Conservation (phyloP, 768 basidiomycete genomes). For the Epithele typhae region DNA sequence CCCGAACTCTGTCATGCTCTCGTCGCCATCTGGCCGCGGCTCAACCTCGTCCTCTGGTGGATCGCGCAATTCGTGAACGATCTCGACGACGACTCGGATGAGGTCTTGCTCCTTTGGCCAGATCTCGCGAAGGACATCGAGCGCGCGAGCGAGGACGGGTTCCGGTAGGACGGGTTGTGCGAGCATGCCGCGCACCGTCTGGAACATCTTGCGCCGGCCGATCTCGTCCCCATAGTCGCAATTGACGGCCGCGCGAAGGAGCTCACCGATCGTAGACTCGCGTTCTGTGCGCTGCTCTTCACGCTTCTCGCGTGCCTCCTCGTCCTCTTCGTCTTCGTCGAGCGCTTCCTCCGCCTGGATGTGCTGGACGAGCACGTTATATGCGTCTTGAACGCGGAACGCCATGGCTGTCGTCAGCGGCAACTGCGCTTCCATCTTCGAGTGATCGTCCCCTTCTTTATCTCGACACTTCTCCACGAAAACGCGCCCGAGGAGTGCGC, state of each 20-base stretch:
- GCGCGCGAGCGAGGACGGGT: constrained; percentile 61
- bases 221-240: constrained; percentile 92
- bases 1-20: constrained; percentile 31
- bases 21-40: constrained; percentile 23
- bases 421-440: constrained; percentile 60
- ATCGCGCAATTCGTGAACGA: constrained; percentile 76
- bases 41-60: constrained; percentile 32
- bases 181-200: constrained; percentile 87
- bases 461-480: constrained; percentile 75
- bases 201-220: constrained; percentile 83
- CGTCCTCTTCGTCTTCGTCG: constrained; percentile 20
- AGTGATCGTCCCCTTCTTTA: constrained; percentile 44
- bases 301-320: constrained; percentile 32
- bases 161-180: constrained; percentile 67
- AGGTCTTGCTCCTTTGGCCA: constrained; percentile 77
- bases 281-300: constrained; percentile 48
- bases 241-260: constrained; percentile 72
- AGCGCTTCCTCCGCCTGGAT: constrained; percentile 24
- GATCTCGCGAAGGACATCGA: constrained; percentile 77
- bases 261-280: constrained; percentile 74
- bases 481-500: constrained; percentile 76
- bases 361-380: constrained; percentile 56
- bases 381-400: constrained; percentile 64
- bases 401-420: constrained; percentile 86
- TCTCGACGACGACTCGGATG: constrained; percentile 84